Evolutionary conservation across 2,329 filamentous ascomycete genomes (phyloP).

Genomic region (Stagonosporopsis chrysanthemi): DNA sequence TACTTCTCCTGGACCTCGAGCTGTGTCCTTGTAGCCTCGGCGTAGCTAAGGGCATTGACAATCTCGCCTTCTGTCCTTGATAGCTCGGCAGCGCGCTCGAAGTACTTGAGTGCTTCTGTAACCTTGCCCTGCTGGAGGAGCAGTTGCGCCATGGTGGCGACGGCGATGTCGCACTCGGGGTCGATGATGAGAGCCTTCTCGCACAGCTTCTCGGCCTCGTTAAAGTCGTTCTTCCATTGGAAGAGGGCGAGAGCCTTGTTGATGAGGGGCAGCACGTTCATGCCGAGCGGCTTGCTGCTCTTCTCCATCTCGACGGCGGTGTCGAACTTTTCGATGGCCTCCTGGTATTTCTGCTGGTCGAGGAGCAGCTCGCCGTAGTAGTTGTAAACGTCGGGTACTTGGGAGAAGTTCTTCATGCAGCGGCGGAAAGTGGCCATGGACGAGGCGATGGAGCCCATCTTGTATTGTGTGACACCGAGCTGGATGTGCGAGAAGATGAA

Average conservation of each 20-base stretch:
- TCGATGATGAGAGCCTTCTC: slow-evolving; percentile 98
- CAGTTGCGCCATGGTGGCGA: slow-evolving; percentile 97
- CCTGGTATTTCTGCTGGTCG: slow-evolving; percentile 93
- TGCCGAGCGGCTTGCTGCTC: slow-evolving; percentile 88
- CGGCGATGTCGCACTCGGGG: slow-evolving; percentile 97
- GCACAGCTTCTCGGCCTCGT: slow-evolving; percentile 93
- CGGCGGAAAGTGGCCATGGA: slow-evolving; percentile 98
- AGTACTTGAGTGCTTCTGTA: slow-evolving; percentile 92
- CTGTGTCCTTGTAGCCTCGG: slow-evolving; percentile 95
- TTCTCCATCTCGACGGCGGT: slow-evolving; percentile 99
- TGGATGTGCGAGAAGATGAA: slow-evolving; percentile 99
- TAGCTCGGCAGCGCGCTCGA: slow-evolving; percentile 93
- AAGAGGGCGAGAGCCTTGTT: slow-evolving; percentile 98
- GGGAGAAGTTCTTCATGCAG: slow-evolving; percentile 98
- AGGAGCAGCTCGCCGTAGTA: slow-evolving; percentile 98
- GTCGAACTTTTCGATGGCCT: slow-evolving; percentile 98
- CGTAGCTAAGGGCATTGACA: slow-evolving; percentile 94
- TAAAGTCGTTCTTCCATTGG: slow-evolving; percentile 98
- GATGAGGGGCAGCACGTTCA: slow-evolving; percentile 97
- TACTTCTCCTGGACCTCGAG: slow-evolving; percentile 72
- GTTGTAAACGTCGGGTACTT: slow-evolving; percentile 98
- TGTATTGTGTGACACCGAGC: slow-evolving; percentile 98
- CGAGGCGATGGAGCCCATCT: slow-evolving; percentile 97
- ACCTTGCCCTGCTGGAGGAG: slow-evolving; percentile 98
- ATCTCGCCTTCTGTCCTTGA: slow-evolving; percentile 95